Conservation (phyloP, 148 eudicot species). For the Amaranthus hypochondriacus region DNA sequence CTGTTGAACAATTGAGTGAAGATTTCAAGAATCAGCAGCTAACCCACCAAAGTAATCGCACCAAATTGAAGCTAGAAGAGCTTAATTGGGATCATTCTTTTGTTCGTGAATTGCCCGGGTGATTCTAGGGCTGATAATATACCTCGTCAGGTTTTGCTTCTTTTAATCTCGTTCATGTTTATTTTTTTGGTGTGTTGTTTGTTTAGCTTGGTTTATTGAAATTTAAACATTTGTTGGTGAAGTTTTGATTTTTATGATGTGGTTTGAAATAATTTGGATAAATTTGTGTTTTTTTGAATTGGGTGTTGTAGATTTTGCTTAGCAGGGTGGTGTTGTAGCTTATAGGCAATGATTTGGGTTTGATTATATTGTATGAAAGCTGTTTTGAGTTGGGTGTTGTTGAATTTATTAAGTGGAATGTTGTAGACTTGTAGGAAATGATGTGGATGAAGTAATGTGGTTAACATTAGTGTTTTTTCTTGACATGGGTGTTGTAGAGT, state of each 20-base stretch:
- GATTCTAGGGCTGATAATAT: slow-evolving; percentile 57
- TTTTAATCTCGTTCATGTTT: neutral
- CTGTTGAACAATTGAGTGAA: slow-evolving; percentile 43
- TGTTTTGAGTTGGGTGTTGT: no score
- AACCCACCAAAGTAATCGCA: slow-evolving; percentile 6
- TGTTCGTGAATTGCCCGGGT: slow-evolving; percentile 75
- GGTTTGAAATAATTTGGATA: neutral
- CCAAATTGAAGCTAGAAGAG: slow-evolving; percentile 51
- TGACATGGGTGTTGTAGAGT: no score
- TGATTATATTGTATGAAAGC: neutral
- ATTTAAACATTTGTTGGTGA: neutral
- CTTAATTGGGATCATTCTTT: slow-evolving; percentile 83
- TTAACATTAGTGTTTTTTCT: no score
- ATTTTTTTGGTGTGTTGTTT: neutral
- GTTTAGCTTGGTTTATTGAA: neutral
- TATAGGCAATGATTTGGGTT: no score
- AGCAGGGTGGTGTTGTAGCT: no score
- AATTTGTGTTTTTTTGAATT: neutral
- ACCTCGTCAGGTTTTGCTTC: slow-evolving; percentile 56
- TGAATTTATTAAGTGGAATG: neutral
- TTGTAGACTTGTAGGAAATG: neutral
- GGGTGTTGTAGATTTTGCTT: neutral
- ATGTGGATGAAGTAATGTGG: no score
- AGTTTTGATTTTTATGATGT: neutral
- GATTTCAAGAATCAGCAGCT: slow-evolving; percentile 51